Evolutionary conservation across 176 grass and related monocot species (phyloP), one percentile per base, ranked within the genome.

Genomic region (Oryza glaberrima): DNA sequence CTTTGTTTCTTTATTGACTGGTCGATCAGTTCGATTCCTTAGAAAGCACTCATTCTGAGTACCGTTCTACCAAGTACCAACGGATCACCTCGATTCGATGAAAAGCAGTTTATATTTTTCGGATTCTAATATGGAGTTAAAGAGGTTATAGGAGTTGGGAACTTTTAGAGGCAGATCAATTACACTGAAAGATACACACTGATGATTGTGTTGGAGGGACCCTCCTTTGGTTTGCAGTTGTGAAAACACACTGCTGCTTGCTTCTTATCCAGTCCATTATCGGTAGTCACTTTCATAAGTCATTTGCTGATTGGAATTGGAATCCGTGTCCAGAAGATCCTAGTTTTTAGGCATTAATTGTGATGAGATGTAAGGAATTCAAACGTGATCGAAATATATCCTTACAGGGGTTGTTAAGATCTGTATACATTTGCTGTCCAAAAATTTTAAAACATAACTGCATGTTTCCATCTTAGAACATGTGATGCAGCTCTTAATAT

Each of bases 241-340:
- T 75, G 26, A 56, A 51, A 76, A 52, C 71, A 13, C 45, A 68
- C 12, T 82, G 32, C 20, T 86, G 58, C 9, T 82, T 38, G 19
- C 25, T 86, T 72, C 79, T 86, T 79, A 75, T 83, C 72, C 43
- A 12, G 7, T 20, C 71, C 60, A 67, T 83, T 36, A 38, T 23
- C 15, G 58, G 8, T 83, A 67, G 58, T 77, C 47, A 13, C 65
- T 77, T 17, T 61, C 48, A 85, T 63, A 73, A 32, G 34, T 10
- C 65, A 78, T 78, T 35, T 28, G 49, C 35, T 70, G 73, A 64
- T 63, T 83, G 60, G 68, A 28, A 69, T 76, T 69, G 81, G 70
- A 65, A 44, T 20, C 8, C 8, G 16, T 77, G 28, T 34, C 69
- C 7, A 4, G 48, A 83, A n/a, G 65, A 67, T 49, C 38, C 15